phyloP scores from a whole-genome alignment of 805 yeast species.

The Cyberlindnera americana region DNA sequence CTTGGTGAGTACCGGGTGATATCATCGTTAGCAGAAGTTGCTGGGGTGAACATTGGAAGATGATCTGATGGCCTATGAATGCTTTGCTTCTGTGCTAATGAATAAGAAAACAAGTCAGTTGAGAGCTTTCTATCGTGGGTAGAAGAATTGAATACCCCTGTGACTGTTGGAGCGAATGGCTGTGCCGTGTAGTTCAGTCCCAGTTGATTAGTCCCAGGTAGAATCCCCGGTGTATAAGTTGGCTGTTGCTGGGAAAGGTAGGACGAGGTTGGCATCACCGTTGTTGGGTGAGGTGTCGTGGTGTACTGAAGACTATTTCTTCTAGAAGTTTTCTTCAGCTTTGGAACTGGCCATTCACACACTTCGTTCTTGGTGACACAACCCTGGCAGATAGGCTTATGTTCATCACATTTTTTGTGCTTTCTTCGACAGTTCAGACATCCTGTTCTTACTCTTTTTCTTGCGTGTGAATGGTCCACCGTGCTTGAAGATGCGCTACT shows the following conservation, averaged over 20 bases:
- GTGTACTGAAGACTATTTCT: conserved; percentile 4
- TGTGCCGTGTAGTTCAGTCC: conserved; percentile 1
- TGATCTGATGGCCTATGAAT: background rate
- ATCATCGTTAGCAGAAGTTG: background rate
- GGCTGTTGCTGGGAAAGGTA: background rate
- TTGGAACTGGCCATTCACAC: conserved; percentile 33
- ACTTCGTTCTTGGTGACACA: conserved; percentile 12
- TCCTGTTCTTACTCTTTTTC: conserved; percentile 44
- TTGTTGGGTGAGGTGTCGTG: background rate
- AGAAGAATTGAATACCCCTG: background rate
- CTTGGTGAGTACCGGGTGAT: conserved; percentile 3
- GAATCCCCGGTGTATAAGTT: background rate
- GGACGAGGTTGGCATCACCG: background rate
- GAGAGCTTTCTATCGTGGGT: background rate
- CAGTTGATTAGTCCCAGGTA: background rate
- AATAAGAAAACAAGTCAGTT: conserved; percentile 10
- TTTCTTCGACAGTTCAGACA: conserved; percentile 62
- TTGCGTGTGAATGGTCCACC: background rate
- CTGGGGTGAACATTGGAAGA: background rate
- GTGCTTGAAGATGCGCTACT: background rate
- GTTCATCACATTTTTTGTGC: conserved; percentile 63
- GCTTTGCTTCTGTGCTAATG: conserved; percentile 1
- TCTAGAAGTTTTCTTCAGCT: conserved; percentile 25
- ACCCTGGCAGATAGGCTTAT: conserved; percentile 30
- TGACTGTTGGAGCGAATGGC: background rate